Evolutionary conservation across 106 monocot genomes (phyloP), one percentile per base, ranked within the genome.

Genomic region (Allium cepa): DNA sequence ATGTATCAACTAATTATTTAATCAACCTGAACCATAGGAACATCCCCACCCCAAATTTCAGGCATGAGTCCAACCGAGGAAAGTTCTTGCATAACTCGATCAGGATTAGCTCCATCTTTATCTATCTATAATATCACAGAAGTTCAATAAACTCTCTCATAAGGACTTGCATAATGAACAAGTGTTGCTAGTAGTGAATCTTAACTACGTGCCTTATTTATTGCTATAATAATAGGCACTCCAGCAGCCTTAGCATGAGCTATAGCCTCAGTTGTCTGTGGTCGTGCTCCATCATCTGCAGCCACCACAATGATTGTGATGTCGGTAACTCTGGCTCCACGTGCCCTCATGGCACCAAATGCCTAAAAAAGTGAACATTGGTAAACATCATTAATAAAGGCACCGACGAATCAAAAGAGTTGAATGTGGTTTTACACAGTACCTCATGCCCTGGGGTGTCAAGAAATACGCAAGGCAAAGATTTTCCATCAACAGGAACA

Each of bases 361-460:
- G 99, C 99, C 94, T 94, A 76, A 59, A 8, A 49, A 73, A 79
- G 51, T 9, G 55, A 17, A 56, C 26, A 50, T 71, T 57, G 64
- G 55, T 47, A 22, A n/a, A 26, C 49, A 17, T 71, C 27, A 56
- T 4, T 47, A 16, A 49, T 47, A n/a, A 55, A 55, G 53, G 53
- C 53, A 12, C 7, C 16, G 4, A 26, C 0, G 50, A 4, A 14
- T n/a, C 16, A 67, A 67, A 10, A 36, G 36, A 36, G 50, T 46
- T 5, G 18, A 50, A 47, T 4, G 49, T 59, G 50, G 17, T 46
- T 18, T 18, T 8, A 26, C 49, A 8, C 49, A 49, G 55, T 81
- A 99, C 99, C 92, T 90, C 97, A 69, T 99, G 97, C 22, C 97
- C 97, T 50, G 97, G 97, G 49, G 97, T 99, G 69, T 99, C 97